Conservation (phyloP, 2,329 filamentous ascomycete genomes). For the Penicillium italicum region DNA sequence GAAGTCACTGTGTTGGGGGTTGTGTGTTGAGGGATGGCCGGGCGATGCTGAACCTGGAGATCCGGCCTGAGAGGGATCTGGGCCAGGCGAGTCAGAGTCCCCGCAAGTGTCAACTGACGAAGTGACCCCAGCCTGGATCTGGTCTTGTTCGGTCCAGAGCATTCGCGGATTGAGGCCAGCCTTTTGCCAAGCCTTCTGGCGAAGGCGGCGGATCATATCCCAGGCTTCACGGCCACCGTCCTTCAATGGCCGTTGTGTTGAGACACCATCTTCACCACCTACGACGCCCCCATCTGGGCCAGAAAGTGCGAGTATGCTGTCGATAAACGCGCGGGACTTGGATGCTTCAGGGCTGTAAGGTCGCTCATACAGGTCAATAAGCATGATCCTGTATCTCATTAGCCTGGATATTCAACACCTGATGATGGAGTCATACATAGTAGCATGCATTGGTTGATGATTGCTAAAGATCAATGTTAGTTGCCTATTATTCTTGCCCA, state of each 20-base stretch:
- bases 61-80: constrained; percentile 5
- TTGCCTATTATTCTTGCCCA: not conserved
- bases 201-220: constrained; percentile 48
- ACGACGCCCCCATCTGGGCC: constrained; percentile 46
- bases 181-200: constrained; percentile 48
- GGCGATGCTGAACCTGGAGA: constrained; percentile 2
- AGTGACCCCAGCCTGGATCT: constrained; percentile 38
- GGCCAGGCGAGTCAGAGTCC: constrained; percentile 10
- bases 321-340: constrained; percentile 45
- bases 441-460: constrained; percentile 46
- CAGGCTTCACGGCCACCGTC: constrained; percentile 49
- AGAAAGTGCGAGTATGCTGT: constrained; percentile 46
- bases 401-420: not conserved
- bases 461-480: constrained; percentile 29
- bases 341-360: constrained; percentile 45
- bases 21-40: constrained; percentile 3
- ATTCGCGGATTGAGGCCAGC: constrained; percentile 46
- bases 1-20: constrained; percentile 30
- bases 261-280: constrained; percentile 45
- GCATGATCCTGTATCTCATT: constrained; percentile 40
- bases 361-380: constrained; percentile 49
- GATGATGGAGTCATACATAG: constrained; percentile 29
- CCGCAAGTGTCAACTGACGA: constrained; percentile 16
- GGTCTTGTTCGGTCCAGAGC: constrained; percentile 47
- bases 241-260: constrained; percentile 43